phyloP scores from a whole-genome alignment of 2,329 filamentous ascomycete species.

The Pyrenochaeta sp. region DNA sequence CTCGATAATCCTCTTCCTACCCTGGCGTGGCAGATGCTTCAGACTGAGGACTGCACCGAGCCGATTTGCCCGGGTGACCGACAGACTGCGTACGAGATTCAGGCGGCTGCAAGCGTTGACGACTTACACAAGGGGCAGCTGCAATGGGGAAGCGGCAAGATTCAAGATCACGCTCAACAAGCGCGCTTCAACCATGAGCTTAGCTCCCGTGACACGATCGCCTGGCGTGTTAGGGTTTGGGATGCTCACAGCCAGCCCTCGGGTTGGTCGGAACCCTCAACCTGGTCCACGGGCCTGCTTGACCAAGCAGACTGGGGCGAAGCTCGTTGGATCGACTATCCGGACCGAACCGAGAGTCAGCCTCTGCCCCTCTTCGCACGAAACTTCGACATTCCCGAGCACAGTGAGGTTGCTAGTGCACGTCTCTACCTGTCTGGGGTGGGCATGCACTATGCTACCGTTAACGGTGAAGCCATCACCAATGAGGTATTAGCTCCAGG shows the following conservation, averaged over 20 bases:
- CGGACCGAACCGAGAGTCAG: not conserved
- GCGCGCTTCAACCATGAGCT: not conserved
- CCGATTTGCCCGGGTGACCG: slow-evolving; percentile 1
- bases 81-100: not conserved
- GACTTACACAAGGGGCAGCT: not conserved
- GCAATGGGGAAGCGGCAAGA: slow-evolving; percentile 1
- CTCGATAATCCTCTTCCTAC: slow-evolving; percentile 1
- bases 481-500: slow-evolving; percentile 1
- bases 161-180: not conserved
- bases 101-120: not conserved
- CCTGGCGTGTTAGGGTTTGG: slow-evolving; percentile 1
- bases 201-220: not conserved
- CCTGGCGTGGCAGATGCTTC: slow-evolving; percentile 1
- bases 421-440: not conserved
- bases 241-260: not conserved
- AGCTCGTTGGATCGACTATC: slow-evolving; percentile 3
- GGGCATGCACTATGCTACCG: not conserved
- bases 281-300: not conserved
- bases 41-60: not conserved
- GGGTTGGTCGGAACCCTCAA: not conserved
- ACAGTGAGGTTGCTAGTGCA: too few species aligned
- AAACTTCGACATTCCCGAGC: not conserved
- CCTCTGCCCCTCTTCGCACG: not conserved
- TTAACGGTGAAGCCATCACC: slow-evolving; percentile 1
- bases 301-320: slow-evolving; percentile 2